These are phyloP conservation scores for Calycina herbarum DNA, from an alignment of 2,329 filamentous ascomycete genomes.

Conservation along the genomic window DNA sequence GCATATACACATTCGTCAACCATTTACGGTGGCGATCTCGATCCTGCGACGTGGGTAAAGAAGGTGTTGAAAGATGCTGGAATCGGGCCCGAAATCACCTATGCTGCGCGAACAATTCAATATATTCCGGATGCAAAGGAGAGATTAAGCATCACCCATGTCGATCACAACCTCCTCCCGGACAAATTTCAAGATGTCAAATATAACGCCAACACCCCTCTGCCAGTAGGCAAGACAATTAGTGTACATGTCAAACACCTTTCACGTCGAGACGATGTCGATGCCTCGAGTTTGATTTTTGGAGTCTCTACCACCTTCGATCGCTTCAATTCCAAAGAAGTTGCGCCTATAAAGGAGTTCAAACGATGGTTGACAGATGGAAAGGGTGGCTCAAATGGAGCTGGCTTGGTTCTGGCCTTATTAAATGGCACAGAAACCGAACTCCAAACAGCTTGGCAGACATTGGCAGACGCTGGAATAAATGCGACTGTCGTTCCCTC, in stretches of 20 bases:
- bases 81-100: constrained; percentile 33
- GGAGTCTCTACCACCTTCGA: constrained; percentile 60
- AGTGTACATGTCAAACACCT: constrained; percentile 41
- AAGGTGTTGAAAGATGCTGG: constrained; percentile 29
- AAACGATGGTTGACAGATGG: constrained; percentile 60
- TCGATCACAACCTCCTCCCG: constrained; percentile 32
- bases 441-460: constrained; percentile 48
- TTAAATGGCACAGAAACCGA: constrained; percentile 52
- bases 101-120: constrained; percentile 33
- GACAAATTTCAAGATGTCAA: constrained; percentile 29
- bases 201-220: constrained; percentile 15
- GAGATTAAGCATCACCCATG: constrained; percentile 29
- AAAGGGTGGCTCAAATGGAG: constrained; percentile 55
- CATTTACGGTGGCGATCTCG: neutral
- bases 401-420: constrained; percentile 55
- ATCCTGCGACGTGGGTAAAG: constrained; percentile 27
- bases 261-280: constrained; percentile 50
- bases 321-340: constrained; percentile 52
- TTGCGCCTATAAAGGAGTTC: constrained; percentile 58
- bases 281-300: constrained; percentile 58
- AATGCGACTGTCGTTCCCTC: constrained; percentile 58
- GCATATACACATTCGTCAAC: constrained; percentile 13
- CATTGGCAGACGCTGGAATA: constrained; percentile 50
- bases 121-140: constrained; percentile 33
- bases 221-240: constrained; percentile 27